phyloP scores from a whole-genome alignment of 768 basidiomycete genomes.

The Serpula lacrymans region DNA sequence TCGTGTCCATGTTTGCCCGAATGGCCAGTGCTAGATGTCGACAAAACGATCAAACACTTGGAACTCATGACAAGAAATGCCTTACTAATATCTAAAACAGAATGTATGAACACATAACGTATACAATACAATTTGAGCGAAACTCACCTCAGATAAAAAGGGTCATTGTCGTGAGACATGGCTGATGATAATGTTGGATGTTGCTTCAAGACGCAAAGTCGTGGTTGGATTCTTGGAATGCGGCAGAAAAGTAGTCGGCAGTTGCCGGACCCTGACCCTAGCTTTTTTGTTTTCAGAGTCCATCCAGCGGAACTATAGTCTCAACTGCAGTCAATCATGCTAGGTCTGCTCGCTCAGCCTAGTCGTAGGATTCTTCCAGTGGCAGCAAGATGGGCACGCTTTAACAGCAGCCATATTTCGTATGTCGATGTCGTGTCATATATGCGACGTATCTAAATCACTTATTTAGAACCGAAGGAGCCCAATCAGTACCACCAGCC shows the following conservation, averaged over 20 bases:
- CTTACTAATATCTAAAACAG: slow-evolving; percentile 49
- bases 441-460: not conserved
- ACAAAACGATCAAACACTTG: slow-evolving; percentile 1
- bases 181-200: slow-evolving; percentile 20
- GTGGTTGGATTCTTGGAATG: slow-evolving; percentile 1
- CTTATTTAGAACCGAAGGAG: too few species aligned
- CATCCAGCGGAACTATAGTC: not conserved
- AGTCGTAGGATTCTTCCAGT: slow-evolving; percentile 14
- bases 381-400: slow-evolving; percentile 20
- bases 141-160: slow-evolving; percentile 74
- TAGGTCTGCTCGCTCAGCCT: slow-evolving; percentile 25
- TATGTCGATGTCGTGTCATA: slow-evolving; percentile 8
- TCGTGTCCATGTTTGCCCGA: slow-evolving; percentile 98
- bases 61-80: not conserved
- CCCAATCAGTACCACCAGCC: slow-evolving; percentile 2
- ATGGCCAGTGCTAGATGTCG: slow-evolving; percentile 67
- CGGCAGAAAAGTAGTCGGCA: slow-evolving; percentile 8
- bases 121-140: slow-evolving; percentile 12
- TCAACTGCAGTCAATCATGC: not conserved
- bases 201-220: slow-evolving; percentile 11
- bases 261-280: slow-evolving; percentile 14
- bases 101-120: slow-evolving; percentile 17
- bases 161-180: slow-evolving; percentile 57
- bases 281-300: too few species aligned
- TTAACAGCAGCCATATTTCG: slow-evolving; percentile 8